Conservation (phyloP, 2,329 filamentous ascomycete genomes). For the Aspergillus persii region DNA sequence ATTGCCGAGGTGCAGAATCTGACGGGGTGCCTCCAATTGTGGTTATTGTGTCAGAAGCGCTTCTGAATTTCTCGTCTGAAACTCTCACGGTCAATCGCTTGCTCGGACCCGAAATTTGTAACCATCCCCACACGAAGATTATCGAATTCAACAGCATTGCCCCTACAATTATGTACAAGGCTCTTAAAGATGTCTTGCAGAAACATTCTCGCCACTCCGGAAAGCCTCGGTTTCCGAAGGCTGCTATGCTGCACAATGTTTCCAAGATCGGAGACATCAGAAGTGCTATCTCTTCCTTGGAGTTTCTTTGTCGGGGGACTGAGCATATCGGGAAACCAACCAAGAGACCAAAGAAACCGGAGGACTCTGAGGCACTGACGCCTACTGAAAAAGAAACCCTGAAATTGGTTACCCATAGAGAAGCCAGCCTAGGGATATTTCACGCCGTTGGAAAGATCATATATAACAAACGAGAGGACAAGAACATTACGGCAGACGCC, state of each 20-base stretch:
- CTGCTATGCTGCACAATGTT: slow-evolving; percentile 72
- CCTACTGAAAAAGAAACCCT: slow-evolving; percentile 76
- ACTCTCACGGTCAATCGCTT: slow-evolving; percentile 91
- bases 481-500: slow-evolving; percentile 31
- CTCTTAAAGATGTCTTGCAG: slow-evolving; percentile 74
- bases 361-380: slow-evolving; percentile 56
- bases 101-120: slow-evolving; percentile 79
- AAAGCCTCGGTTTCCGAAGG: slow-evolving; percentile 71
- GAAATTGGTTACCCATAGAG: slow-evolving; percentile 77
- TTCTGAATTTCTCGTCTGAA: slow-evolving; percentile 80
- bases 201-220: slow-evolving; percentile 83
- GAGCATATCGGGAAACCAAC: slow-evolving; percentile 74
- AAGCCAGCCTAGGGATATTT: slow-evolving; percentile 89
- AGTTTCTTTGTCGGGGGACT: slow-evolving; percentile 85
- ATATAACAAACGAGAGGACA: slow-evolving; percentile 83
- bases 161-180: slow-evolving; percentile 78
- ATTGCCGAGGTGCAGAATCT: slow-evolving; percentile 18
- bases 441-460: slow-evolving; percentile 94
- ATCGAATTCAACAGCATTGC: slow-evolving; percentile 95
- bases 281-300: slow-evolving; percentile 85
- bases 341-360: slow-evolving; percentile 64
- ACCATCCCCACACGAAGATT: slow-evolving; percentile 72
- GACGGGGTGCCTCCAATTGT: slow-evolving; percentile 68
- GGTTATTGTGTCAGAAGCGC: slow-evolving; percentile 86
- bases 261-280: slow-evolving; percentile 88